Percentiles rank a stretch among this genome's conserved stretches.
Conservation (phyloP, 257 asterid genomes). For the Gentiana macrophylla region DNA sequence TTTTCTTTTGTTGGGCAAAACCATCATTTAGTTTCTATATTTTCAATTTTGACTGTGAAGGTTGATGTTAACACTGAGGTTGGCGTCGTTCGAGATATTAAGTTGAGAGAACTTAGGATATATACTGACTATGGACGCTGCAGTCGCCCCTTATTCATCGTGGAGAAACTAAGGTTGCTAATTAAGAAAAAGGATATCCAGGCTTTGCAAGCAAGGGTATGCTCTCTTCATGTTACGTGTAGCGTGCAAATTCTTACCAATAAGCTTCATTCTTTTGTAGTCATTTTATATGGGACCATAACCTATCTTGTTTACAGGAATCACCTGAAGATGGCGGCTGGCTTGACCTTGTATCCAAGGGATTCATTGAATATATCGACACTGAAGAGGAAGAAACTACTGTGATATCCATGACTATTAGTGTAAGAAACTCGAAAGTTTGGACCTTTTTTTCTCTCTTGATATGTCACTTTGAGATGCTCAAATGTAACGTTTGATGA, state of each 20-base stretch:
- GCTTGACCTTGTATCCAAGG: conserved; percentile 82
- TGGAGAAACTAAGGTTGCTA: conserved; percentile 84
- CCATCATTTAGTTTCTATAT: not conserved
- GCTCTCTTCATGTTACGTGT: no score
- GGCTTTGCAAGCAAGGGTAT: conserved; percentile 83
- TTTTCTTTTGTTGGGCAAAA: not conserved
- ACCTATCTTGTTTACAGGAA: conserved; percentile 35
- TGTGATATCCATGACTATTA: conserved; percentile 97
- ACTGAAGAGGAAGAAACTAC: conserved; percentile 99
- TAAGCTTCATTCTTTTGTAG: no score
- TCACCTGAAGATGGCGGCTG: conserved; percentile 90
- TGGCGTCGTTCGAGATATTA: conserved; percentile 93
- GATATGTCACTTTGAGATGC: conserved; percentile 7
- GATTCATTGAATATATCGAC: conserved; percentile 81
- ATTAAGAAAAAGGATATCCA: conserved; percentile 76
- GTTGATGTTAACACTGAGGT: conserved; percentile 98
- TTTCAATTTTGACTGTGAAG: conserved; percentile 29
- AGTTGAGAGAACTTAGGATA: conserved; percentile 82
- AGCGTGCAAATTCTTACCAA: no score
- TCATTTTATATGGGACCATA: no score
- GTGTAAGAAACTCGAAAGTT: conserved; percentile 30
- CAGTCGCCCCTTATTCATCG: conserved; percentile 97
- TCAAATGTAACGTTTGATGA: conserved; percentile 16
- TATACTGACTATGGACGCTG: conserved; percentile 98
- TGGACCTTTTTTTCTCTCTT: not conserved